A percentile compares a stretch with the other conserved stretches of the same genome.
phyloP scores from a whole-genome alignment of 257 asterid species.

The Mentha longifolia region DNA sequence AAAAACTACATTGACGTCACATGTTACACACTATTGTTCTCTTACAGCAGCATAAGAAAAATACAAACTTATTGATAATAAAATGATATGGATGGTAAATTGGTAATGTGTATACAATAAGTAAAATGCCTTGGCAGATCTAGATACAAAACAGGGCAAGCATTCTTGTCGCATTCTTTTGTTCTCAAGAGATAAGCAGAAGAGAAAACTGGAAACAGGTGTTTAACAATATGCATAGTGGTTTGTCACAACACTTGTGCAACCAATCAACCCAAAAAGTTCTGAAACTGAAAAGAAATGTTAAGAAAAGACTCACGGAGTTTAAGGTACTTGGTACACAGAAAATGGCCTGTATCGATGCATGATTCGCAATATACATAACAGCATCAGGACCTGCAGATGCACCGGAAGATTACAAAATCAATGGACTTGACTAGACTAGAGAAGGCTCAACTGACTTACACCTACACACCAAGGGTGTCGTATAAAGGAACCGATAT shows the following conservation, averaged over 20 bases:
- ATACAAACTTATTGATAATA: not conserved
- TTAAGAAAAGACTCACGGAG: conserved; percentile 57
- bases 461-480: conserved; percentile 83
- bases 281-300: conserved; percentile 6
- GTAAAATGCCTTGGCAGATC: conserved; percentile 13
- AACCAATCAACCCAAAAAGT: conserved; percentile 14
- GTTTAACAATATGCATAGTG: not conserved
- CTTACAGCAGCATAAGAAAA: conserved; percentile 19
- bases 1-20: not conserved
- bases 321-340: conserved; percentile 84
- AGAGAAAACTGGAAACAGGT: not conserved
- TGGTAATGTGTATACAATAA: not conserved
- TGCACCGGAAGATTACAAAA: conserved; percentile 30
- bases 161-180: not conserved
- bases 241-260: not conserved
- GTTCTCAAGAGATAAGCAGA: conserved; percentile 7
- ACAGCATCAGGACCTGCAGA: conserved; percentile 96
- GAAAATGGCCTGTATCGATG: conserved; percentile 77
- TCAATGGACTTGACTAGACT: conserved; percentile 33
- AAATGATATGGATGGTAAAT: not conserved
- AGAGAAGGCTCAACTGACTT: conserved; percentile 34
- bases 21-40: conserved; percentile 16
- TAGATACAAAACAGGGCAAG: not conserved
- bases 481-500: conserved; percentile 94
- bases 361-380: conserved; percentile 82